Percentiles rank a stretch among this genome's conserved stretches.
These are phyloP conservation scores for Musa acuminata DNA, from an alignment of 176 grass and related monocot genomes.

Conservation along the genomic window DNA sequence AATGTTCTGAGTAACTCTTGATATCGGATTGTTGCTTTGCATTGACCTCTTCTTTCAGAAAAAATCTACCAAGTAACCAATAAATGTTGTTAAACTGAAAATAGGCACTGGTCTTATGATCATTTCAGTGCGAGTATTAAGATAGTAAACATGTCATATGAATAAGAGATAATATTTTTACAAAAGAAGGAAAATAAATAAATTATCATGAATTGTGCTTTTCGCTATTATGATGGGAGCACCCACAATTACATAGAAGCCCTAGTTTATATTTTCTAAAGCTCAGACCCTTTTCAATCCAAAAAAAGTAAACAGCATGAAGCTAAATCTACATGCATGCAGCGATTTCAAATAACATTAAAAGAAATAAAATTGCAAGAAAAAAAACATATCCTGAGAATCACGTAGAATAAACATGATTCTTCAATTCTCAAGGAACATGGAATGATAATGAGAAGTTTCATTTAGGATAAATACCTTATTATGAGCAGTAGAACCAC, in stretches of 20 bases:
- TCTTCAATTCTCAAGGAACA: not conserved
- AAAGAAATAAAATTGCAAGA: not conserved
- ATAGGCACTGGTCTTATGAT: too few species aligned
- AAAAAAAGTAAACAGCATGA: not conserved
- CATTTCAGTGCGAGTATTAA: too few species aligned
- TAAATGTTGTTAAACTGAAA: slow-evolving; percentile 15
- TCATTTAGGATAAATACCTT: slow-evolving; percentile 43
- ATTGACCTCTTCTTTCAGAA: slow-evolving; percentile 83
- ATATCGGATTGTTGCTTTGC: slow-evolving; percentile 56
- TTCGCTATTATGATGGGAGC: too few species aligned
- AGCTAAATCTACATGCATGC: not conserved
- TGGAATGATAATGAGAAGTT: not conserved
- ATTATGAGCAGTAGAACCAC: slow-evolving; percentile 90
- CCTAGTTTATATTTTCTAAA: not conserved
- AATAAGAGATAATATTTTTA: too few species aligned
- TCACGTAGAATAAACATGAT: not conserved
- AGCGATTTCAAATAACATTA: not conserved
- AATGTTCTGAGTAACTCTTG: slow-evolving; percentile 90
- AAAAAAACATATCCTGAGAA: not conserved
- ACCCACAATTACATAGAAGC: not conserved
- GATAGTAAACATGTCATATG: too few species aligned
- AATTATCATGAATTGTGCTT: too few species aligned
- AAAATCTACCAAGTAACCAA: slow-evolving; percentile 56
- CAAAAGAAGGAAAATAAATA: too few species aligned
- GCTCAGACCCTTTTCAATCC: not conserved